Evolutionary conservation across 306 rosid species (phyloP), one percentile per base, ranked within the genome.

Genomic region (Crotalaria pallida): DNA sequence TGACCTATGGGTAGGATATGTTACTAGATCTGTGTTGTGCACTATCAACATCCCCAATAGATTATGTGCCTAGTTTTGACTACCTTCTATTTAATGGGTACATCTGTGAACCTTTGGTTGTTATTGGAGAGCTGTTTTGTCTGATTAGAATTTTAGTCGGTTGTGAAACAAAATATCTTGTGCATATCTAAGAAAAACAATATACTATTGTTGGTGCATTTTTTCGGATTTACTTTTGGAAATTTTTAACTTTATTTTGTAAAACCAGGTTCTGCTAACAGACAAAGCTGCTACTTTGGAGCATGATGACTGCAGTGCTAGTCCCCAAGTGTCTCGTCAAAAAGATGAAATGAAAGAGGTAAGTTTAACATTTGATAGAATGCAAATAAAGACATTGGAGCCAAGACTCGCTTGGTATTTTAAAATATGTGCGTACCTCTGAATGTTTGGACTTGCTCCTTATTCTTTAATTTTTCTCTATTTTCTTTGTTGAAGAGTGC

Each of bases 191-290:
- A 40, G 65, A 71, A 58, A 29, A 44, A 31, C 56, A 67, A 12
- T 60, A 65, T 6, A 8, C 34, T 60, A 4, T 1, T n/a, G 13
- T 38, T 15, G 47, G 51, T 51, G 6, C n/a, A 10, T 77, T 72
- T 76, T 76, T 67, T 59, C 29, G 24, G 9, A 61, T 66, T 58
- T 62, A 52, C 8, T 19, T 50, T 67, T 79, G 47, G 69, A 40
- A n/a, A 27, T 33, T 17, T 81, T 55, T 34, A 63, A 77, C 33
- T 36, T 58, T 43, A 64, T 58, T 75, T 69, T 52, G 50, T 71
- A 18, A 57, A 60, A 79, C 74, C 89, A 95, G 99, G 99, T 87
- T 45, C 64, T 91, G 77, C 82, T 89, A 71, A 58, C 76, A 56
- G 86, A 82, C 74, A 88, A 88, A 81, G 85, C 80, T 73, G 77